These are phyloP conservation scores for Myxozyma neotropica DNA, from an alignment of 805 yeast species.

Conservation along the genomic window DNA sequence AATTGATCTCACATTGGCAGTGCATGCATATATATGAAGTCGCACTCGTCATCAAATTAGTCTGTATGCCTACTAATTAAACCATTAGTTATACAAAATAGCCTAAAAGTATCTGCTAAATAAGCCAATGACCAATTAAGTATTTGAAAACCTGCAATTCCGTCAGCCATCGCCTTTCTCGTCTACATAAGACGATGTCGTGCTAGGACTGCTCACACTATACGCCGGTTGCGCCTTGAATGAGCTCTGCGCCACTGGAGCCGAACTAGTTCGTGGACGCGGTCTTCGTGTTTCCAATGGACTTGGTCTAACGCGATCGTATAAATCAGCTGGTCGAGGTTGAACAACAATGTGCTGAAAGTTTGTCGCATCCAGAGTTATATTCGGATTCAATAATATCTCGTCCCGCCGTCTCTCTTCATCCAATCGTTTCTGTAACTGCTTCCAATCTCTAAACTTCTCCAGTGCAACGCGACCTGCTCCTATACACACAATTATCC, in stretches of 20 bases:
- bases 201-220: neutral
- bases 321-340: conserved; percentile 2
- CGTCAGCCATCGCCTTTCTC: neutral
- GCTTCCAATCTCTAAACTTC: neutral
- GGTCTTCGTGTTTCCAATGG: neutral
- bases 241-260: neutral
- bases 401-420: conserved; percentile 1
- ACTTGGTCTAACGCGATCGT: neutral
- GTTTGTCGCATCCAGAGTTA: conserved; percentile 1
- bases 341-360: conserved; percentile 6
- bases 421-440: neutral
- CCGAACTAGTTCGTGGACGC: neutral
- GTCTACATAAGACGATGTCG: neutral
- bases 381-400: conserved; percentile 1
- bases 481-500: conserved; percentile 11
- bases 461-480: neutral
- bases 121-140: neutral
- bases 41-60: neutral
- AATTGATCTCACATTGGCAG: neutral
- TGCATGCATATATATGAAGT: neutral
- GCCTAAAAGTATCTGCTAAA: too few relatives aligned
- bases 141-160: neutral
- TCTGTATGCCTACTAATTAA: too few relatives aligned
- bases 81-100: too few relatives aligned
- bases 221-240: neutral